These are phyloP conservation scores for Russula lepida DNA, from an alignment of 768 basidiomycete species.

Conservation along the genomic window DNA sequence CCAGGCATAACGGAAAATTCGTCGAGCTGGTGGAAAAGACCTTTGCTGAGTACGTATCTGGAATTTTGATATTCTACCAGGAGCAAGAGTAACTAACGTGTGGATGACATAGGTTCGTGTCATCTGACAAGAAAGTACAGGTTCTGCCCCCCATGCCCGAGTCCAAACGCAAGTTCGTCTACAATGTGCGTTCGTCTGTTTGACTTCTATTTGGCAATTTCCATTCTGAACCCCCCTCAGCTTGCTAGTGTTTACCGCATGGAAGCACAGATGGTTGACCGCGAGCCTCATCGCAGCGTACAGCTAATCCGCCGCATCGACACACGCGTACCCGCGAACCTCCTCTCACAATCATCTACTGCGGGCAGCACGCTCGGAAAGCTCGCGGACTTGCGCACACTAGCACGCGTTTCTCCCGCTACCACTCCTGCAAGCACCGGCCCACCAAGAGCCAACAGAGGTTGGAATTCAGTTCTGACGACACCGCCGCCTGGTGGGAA, in stretches of 20 bases:
- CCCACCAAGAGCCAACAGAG: conserved; percentile 20
- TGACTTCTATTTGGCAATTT: conserved; percentile 2
- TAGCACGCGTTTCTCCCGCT: conserved; percentile 22
- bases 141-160: conserved; percentile 76
- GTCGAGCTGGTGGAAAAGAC: conserved; percentile 67
- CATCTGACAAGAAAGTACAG: conserved; percentile 57
- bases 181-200: conserved; percentile 46
- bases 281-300: conserved; percentile 82
- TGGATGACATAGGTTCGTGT: conserved; percentile 45
- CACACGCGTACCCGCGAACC: conserved; percentile 64
- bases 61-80: background rate
- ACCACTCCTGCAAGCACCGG: conserved; percentile 2
- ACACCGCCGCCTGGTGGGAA: conserved; percentile 14
- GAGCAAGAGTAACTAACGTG: background rate
- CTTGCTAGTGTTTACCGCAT: conserved; percentile 76
- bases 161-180: conserved; percentile 76
- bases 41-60: conserved; percentile 59
- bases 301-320: conserved; percentile 78
- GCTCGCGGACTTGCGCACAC: conserved; percentile 45
- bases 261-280: conserved; percentile 81
- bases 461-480: conserved; percentile 31
- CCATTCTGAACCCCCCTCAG: conserved; percentile 29
- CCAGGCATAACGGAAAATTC: conserved; percentile 56
- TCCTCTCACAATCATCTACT: conserved; percentile 39
- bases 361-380: conserved; percentile 46